Percentiles rank a stretch among this genome's conserved stretches.
These are phyloP conservation scores for Ascodesmis nigricans DNA, from an alignment of 495 filamentous ascomycete genomes.

Conservation along the genomic window DNA sequence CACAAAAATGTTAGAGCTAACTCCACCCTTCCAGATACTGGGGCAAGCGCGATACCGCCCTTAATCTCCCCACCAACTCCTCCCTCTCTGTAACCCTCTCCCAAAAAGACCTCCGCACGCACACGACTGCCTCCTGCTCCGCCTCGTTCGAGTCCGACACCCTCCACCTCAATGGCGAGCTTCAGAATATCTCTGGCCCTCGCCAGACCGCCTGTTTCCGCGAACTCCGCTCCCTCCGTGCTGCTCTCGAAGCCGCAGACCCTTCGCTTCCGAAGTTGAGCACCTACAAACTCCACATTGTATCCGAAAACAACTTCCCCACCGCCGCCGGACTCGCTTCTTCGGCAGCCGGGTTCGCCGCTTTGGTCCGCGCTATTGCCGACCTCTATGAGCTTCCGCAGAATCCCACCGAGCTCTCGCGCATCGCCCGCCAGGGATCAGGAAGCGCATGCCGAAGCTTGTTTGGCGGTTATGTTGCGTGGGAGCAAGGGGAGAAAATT, in stretches of 20 bases:
- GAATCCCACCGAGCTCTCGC: slow-evolving; percentile 53
- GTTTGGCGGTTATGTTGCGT: slow-evolving; percentile 89
- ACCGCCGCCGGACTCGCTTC: slow-evolving; percentile 90
- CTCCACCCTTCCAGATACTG: slow-evolving; percentile 46
- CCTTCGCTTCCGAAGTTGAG: slow-evolving; percentile 56
- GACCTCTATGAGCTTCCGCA: slow-evolving; percentile 69
- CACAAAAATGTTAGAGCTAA: slow-evolving; percentile 15
- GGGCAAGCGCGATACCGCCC: slow-evolving; percentile 79
- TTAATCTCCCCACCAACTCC: slow-evolving; percentile 94
- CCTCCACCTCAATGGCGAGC: slow-evolving; percentile 61
- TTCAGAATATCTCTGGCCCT: slow-evolving; percentile 64
- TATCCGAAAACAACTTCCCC: slow-evolving; percentile 94
- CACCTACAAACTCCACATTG: slow-evolving; percentile 49
- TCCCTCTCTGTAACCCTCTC: slow-evolving; percentile 91
- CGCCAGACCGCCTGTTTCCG: slow-evolving; percentile 80
- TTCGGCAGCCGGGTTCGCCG: slow-evolving; percentile 85
- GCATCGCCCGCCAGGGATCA: slow-evolving; percentile 85
- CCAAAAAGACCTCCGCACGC: slow-evolving; percentile 77
- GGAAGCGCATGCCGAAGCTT: slow-evolving; percentile 80
- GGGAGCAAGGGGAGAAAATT: slow-evolving; percentile 46
- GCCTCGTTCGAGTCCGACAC: slow-evolving; percentile 49
- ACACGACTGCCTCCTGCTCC: slow-evolving; percentile 88
- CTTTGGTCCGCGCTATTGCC: slow-evolving; percentile 78
- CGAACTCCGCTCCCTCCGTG: slow-evolving; percentile 55
- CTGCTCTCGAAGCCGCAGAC: slow-evolving; percentile 46